Conservation (phyloP, 768 basidiomycete genomes). For the Gymnopilus dilepis region DNA sequence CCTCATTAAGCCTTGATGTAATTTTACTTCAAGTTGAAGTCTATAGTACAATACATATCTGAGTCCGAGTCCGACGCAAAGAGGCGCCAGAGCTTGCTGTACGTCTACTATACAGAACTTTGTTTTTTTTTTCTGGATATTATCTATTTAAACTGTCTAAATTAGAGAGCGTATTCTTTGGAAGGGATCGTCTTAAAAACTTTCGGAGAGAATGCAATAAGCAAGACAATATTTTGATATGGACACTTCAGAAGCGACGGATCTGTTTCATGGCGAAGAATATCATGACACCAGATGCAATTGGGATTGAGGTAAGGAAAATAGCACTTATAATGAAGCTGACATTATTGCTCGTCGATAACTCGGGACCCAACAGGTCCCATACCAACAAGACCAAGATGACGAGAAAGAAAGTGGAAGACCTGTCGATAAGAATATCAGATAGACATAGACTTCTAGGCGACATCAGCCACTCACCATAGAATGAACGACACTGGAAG, state of each 20-base stretch:
- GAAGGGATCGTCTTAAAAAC: too few species aligned
- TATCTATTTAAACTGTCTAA: too few species aligned
- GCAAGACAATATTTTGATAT: too few species aligned
- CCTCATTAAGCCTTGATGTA: too few species aligned
- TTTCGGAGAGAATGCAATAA: too few species aligned
- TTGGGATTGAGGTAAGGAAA: constrained; percentile 2
- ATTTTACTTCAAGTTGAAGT: too few species aligned
- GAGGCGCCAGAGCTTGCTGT: too few species aligned
- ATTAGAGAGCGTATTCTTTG: too few species aligned
- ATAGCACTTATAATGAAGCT: not conserved
- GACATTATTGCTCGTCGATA: not conserved
- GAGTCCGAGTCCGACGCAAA: too few species aligned
- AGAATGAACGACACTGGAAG: constrained; percentile 10
- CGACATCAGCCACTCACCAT: not conserved
- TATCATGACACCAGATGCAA: not conserved
- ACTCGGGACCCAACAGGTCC: not conserved
- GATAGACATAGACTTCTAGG: not conserved
- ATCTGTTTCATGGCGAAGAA: constrained; percentile 8
- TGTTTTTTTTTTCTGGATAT: too few species aligned
- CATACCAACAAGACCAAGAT: constrained; percentile 7
- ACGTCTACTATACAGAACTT: too few species aligned
- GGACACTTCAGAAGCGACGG: not conserved
- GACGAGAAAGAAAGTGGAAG: constrained; percentile 1
- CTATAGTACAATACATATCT: too few species aligned
- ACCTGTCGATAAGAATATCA: not conserved